Percentiles rank a stretch among this genome's conserved stretches.
These are phyloP conservation scores for Saturnispora ahearnii DNA, from an alignment of 805 yeast genomes.

Conservation along the genomic window DNA sequence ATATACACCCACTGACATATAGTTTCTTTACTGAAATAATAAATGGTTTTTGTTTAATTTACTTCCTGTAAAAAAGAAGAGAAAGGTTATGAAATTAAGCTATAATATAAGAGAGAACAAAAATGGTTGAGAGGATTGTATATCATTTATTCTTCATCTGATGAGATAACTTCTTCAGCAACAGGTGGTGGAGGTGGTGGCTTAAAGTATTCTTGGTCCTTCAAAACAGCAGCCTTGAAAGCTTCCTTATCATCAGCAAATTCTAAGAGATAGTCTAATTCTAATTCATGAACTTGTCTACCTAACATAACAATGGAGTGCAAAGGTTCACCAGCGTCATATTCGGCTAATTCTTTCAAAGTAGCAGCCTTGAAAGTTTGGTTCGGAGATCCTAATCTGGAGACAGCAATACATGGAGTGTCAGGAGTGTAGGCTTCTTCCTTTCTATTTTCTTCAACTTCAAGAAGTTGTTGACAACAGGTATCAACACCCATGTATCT, in stretches of 20 bases:
- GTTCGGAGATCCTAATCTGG: slow-evolving; percentile 79
- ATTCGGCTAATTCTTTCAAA: slow-evolving; percentile 61
- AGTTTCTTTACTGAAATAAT: background rate
- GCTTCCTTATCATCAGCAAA: slow-evolving; percentile 55
- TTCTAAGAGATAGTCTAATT: slow-evolving; percentile 72
- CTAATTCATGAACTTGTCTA: slow-evolving; percentile 88
- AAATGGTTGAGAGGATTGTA: background rate
- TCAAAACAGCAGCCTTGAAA: slow-evolving; percentile 38
- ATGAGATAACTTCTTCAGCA: slow-evolving; percentile 11
- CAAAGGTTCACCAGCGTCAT: slow-evolving; percentile 90
- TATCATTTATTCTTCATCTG: slow-evolving; percentile 11
- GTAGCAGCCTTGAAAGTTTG: slow-evolving; percentile 84
- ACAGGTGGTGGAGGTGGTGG: slow-evolving; percentile 15
- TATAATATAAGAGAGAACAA: background rate
- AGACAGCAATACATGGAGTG: slow-evolving; percentile 91
- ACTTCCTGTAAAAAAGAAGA: background rate
- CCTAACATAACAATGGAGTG: slow-evolving; percentile 90
- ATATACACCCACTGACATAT: background rate
- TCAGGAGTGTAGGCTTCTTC: slow-evolving; percentile 74
- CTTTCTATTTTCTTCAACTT: slow-evolving; percentile 69
- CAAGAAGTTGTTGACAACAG: slow-evolving; percentile 81
- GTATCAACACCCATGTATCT: slow-evolving; percentile 89
- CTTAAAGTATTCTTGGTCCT: slow-evolving; percentile 62
- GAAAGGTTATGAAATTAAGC: background rate
- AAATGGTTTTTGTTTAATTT: background rate